Percentiles rank a stretch among this genome's conserved stretches.
phyloP scores from a whole-genome alignment of 1,284 basidiomycete genomes.

The Chondrostereum purpureum region DNA sequence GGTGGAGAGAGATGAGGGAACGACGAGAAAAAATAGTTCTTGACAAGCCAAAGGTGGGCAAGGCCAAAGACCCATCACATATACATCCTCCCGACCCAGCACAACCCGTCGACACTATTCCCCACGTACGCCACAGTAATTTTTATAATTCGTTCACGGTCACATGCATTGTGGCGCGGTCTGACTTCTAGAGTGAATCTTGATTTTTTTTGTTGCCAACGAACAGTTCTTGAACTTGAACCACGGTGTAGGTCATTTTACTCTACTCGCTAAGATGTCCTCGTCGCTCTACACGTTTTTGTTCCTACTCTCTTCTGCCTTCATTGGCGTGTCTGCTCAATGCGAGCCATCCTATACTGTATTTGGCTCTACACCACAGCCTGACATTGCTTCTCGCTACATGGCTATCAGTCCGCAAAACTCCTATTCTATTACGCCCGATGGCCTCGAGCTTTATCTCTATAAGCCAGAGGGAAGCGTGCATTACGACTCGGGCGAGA shows the following conservation, averaged over 20 bases:
- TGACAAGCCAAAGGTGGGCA: background rate
- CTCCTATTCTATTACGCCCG: constrained; percentile 22
- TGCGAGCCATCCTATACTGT: background rate
- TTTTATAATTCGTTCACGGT: too few relatives aligned
- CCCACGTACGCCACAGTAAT: too few relatives aligned
- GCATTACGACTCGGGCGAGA: constrained; percentile 20
- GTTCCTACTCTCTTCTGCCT: background rate
- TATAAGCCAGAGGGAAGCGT: constrained; percentile 26
- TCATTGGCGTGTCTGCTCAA: background rate
- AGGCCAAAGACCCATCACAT: too few relatives aligned
- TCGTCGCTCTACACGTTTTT: too few relatives aligned
- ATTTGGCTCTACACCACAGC: background rate
- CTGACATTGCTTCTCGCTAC: constrained; percentile 20
- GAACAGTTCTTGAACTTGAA: too few relatives aligned
- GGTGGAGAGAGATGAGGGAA: background rate
- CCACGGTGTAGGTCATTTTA: too few relatives aligned
- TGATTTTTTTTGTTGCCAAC: too few relatives aligned
- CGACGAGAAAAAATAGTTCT: background rate
- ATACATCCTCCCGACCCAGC: too few relatives aligned
- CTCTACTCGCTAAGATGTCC: too few relatives aligned
- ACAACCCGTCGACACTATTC: too few relatives aligned
- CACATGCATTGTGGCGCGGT: too few relatives aligned
- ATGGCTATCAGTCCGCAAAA: constrained; percentile 24
- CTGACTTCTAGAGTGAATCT: too few relatives aligned
- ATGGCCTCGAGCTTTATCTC: constrained; percentile 30